Base-by-base conservation (phyloP, 495 filamentous ascomycete species). In the Aspergillus funiculosus region DNA sequence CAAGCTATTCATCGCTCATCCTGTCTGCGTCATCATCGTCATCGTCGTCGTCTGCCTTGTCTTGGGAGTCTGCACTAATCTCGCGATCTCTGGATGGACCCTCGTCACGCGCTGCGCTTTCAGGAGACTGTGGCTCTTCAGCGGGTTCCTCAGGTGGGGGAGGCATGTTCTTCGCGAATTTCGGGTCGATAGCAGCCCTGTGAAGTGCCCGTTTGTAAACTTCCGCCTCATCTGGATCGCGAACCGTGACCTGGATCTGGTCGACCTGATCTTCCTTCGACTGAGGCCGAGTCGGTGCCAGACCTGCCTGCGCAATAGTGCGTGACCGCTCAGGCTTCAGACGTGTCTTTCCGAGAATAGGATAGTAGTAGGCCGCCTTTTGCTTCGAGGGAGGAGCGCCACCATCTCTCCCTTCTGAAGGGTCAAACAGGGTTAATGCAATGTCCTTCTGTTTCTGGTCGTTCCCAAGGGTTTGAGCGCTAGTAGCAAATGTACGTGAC, bases 301-400 rank as follows among this genome's bases (percentile, higher is more conserved):
- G 52, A 20, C 70, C 71, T 13, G 71, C 66, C 35, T 71, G 66
- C 5, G 69, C 73, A 14, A 75, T 67, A 26, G 72, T 79, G 38
- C 67, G 68, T 24, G 68, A 66, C 45, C 81, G 64, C 53, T 75
- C 73, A 4, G 79, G 76, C 64, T 80, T 75, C 20, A 85, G 66
- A 15, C 72, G 71, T 20, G 73, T 76, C 57, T 77, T 82, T 65
- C 87, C 85, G 42, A 86, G 66, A 50, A 97, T 79, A 0, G 90
- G 89, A 54, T 96, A 97, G 61, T 89, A 96, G 65, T 87, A 96
- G 6, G 87, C 90, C 14, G 77, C 92, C 52, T 77, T 81, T 57
- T 79, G 80, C 47, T 79, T 71, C 25, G 42, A n/a, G n/a, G n/a
- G 35, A 3, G 42, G 17, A 26, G 20, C 11, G 14, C 32, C 10